Base-by-base conservation (phyloP, 129 eudicot genomes). In the Heracleum sosnowskyi region DNA sequence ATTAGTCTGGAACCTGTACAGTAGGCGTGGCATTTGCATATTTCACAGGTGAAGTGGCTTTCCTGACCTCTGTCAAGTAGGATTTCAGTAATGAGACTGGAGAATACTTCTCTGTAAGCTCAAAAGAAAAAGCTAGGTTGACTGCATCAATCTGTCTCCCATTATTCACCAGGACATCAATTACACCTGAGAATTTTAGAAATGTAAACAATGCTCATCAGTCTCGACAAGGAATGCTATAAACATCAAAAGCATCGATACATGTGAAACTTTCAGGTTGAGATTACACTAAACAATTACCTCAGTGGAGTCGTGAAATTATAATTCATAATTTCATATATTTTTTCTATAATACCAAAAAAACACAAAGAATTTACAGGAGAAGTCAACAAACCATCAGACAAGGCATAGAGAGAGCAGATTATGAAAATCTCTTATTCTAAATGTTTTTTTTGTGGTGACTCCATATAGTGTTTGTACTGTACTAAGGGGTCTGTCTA, bases 131-230 rank as follows among this genome's bases (percentile, higher is more conserved):
- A 53, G 97, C 90, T 76, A 96, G 84, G 78, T 96, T 96, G 81
- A 96, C 95, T 45, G 97, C 99, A 85, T 92, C 97, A 63, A 96
- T 96, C 40, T 96, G 97, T 69, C 97, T 90, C 77, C 97, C 96
- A 77, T 81, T 92, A 74, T 82, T 92, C 8, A 96, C 86, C 89
- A 96, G 75, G 79, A 90, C 97, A 71, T 82, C 87, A 71, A 92
- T 96, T 36, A 96, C 99, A 85, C 96, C 97, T 96, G 91, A 77
- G 46, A 83, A 76, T 63, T 31, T 83, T 69, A 18, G 33, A 28
- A 22, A 69, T 7, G 42, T 29, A 40, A 26, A 31, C n/a, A 60
- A 76, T 28, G 73, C 20, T 60, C 22, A 36, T 46, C 18, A 66
- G 66, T 37, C 15, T 78, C 31, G 49, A 44, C 29, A 36, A 78